Conservation (phyloP, 2,329 filamentous ascomycete genomes). For the Pyricularia grisea region DNA sequence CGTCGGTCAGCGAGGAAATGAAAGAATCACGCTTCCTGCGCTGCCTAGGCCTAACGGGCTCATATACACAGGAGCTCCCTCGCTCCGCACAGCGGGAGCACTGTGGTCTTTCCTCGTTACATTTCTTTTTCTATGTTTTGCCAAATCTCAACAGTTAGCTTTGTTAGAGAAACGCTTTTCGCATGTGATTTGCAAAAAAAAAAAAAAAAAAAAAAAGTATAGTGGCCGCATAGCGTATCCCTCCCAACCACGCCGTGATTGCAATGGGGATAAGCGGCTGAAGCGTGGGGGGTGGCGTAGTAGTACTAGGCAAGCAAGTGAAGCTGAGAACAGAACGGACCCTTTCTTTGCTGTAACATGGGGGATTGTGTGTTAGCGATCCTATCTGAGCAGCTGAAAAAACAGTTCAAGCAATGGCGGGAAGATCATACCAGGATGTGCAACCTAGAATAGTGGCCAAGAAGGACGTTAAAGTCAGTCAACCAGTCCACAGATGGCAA, state of each 20-base stretch:
- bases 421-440: slow-evolving; percentile 33
- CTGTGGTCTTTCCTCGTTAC: slow-evolving; percentile 39
- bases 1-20: slow-evolving; percentile 6
- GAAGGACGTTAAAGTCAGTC: not conserved
- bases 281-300: no score
- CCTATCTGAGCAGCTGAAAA: not conserved
- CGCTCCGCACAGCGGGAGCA: slow-evolving; percentile 40
- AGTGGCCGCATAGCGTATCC: not conserved
- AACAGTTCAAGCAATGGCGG: not conserved
- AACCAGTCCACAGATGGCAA: not conserved
- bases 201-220: no score
- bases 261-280: not conserved
- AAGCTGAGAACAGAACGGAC: not conserved
- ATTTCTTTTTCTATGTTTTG: slow-evolving; percentile 41
- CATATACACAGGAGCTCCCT: slow-evolving; percentile 38
- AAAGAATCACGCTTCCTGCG: slow-evolving; percentile 26
- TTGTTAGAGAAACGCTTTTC: not conserved
- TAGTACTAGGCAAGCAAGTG: not conserved
- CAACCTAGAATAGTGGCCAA: slow-evolving; percentile 25
- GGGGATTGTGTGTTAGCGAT: not conserved
- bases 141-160: not conserved
- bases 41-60: slow-evolving; percentile 33
- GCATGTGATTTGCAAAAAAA: not conserved
- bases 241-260: not conserved
- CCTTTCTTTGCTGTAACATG: not conserved